phyloP scores from a whole-genome alignment of 2,329 filamentous ascomycete genomes.

The Diaporthe amygdali region DNA sequence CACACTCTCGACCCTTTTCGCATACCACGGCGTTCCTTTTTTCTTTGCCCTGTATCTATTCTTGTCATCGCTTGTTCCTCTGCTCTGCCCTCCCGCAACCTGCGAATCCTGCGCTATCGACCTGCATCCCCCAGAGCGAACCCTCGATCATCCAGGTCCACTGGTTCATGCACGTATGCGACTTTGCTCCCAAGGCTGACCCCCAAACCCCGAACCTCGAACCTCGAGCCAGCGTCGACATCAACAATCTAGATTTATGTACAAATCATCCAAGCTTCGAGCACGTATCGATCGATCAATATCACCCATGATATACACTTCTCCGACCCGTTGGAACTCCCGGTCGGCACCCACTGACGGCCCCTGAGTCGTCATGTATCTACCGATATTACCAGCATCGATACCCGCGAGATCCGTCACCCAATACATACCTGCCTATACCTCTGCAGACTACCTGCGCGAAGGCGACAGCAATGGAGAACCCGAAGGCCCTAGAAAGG shows the following conservation, averaged over 20 bases:
- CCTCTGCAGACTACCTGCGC: conserved; percentile 25
- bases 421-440: conserved; percentile 23
- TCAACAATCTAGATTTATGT: not conserved
- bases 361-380: conserved; percentile 25
- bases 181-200: not conserved
- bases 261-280: not conserved
- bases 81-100: not conserved
- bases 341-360: conserved; percentile 19
- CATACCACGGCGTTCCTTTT: not conserved
- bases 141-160: not conserved
- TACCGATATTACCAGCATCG: conserved; percentile 14
- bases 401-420: conserved; percentile 20
- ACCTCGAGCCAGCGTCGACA: not conserved
- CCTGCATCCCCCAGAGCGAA: not conserved
- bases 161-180: conserved; percentile 6
- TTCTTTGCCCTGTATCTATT: not conserved
- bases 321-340: conserved; percentile 9
- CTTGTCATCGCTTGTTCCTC: not conserved
- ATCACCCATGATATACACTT: conserved; percentile 17
- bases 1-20: not conserved
- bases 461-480: conserved; percentile 28
- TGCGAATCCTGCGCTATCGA: conserved; percentile 5
- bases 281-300: not conserved
- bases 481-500: conserved; percentile 46
- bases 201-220: not conserved